A percentile compares a stretch with the other conserved stretches of the same genome.
phyloP scores from a whole-genome alignment of 2,329 filamentous ascomycete genomes.

The Fusarium gaditjirri region DNA sequence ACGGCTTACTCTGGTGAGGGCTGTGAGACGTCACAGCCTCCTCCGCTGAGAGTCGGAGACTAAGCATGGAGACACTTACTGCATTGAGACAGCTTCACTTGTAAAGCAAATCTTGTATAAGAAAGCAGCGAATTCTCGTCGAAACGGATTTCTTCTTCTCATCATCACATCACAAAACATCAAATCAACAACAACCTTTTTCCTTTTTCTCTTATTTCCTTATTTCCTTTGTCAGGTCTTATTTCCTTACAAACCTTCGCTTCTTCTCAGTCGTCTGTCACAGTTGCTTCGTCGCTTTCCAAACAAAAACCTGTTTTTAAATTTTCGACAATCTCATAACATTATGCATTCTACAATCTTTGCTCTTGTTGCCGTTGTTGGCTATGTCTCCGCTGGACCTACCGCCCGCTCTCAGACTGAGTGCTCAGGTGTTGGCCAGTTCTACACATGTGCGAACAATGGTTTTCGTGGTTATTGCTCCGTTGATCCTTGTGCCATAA shows the following conservation, averaged over 20 bases:
- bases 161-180: conserved; percentile 33
- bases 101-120: conserved; percentile 7
- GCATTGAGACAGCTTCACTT: neutral
- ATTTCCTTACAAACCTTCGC: conserved; percentile 36
- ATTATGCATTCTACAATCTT: conserved; percentile 35
- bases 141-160: conserved; percentile 6
- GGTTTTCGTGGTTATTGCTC: conserved; percentile 28
- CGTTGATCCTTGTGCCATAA: conserved; percentile 14
- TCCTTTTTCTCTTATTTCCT: conserved; percentile 11
- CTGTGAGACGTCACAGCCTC: conserved; percentile 26
- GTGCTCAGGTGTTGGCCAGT: conserved; percentile 23
- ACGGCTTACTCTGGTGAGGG: conserved; percentile 18
- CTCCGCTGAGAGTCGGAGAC: conserved; percentile 23
- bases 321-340: conserved; percentile 3
- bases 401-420: conserved; percentile 11
- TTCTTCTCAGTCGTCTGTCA: conserved; percentile 22
- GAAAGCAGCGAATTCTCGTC: neutral
- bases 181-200: conserved; percentile 12
- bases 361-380: conserved; percentile 22
- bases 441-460: conserved; percentile 24
- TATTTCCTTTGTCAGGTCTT: conserved; percentile 34
- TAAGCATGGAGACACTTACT: neutral
- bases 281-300: conserved; percentile 10
- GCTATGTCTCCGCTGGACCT: conserved; percentile 14
- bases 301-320: conserved; percentile 5